phyloP scores from a whole-genome alignment of 73 alveolate genomes.

The Paramecium pentaurelia region DNA sequence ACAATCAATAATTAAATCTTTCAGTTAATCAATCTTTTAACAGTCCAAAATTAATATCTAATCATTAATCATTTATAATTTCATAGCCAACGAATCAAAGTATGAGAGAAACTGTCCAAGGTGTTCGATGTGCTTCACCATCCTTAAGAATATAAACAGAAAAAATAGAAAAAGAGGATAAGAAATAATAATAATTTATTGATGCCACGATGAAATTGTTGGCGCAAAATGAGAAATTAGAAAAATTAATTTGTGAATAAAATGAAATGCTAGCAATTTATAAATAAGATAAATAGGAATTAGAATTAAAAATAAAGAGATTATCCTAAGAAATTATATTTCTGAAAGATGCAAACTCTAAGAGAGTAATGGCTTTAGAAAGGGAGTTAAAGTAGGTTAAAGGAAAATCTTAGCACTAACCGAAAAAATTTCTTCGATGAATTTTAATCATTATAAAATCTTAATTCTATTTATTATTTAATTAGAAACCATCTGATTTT shows the following conservation, averaged over 20 bases:
- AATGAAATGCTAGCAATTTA: background rate
- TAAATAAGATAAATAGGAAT: background rate
- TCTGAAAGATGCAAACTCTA: background rate
- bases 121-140: background rate
- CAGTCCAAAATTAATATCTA: background rate
- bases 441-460: background rate
- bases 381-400: background rate
- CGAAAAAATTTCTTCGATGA: background rate
- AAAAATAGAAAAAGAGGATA: background rate
- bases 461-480: background rate
- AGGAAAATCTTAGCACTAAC: background rate
- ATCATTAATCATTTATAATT: background rate
- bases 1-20: background rate
- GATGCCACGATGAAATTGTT: background rate
- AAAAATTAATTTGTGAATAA: background rate
- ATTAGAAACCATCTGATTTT: no score
- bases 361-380: background rate
- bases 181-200: background rate
- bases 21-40: background rate
- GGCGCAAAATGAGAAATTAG: background rate
- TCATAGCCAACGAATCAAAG: background rate
- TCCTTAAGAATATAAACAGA: background rate
- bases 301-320: background rate
- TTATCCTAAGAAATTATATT: background rate
- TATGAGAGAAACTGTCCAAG: background rate